These are phyloP conservation scores for Boletus rufocinnamomeus DNA, from an alignment of 768 basidiomycete species.

Conservation along the genomic window DNA sequence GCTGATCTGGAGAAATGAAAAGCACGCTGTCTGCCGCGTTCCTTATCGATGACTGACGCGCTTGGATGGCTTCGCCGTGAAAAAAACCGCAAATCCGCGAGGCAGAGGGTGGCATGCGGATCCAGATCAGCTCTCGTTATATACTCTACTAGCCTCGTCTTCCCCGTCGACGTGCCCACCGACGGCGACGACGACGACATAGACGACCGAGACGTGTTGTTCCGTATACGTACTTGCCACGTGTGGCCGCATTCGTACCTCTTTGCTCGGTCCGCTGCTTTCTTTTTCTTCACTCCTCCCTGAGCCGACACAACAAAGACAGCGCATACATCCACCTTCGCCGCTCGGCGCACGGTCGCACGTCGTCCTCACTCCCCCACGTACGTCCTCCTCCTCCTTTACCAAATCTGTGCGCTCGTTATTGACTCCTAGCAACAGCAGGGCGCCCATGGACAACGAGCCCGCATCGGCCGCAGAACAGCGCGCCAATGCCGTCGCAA, in stretches of 20 bases:
- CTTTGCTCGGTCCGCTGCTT: slow-evolving; percentile 10
- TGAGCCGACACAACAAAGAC: slow-evolving; percentile 6
- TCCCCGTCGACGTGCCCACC: slow-evolving; percentile 3
- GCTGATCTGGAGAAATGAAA: slow-evolving; percentile 37
- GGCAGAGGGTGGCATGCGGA: slow-evolving; percentile 28
- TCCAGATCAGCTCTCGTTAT: slow-evolving; percentile 26
- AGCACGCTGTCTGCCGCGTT: slow-evolving; percentile 24
- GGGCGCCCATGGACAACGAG: slow-evolving; percentile 37
- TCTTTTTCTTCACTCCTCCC: not conserved
- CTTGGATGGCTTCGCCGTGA: slow-evolving; percentile 2
- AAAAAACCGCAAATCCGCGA: slow-evolving; percentile 26
- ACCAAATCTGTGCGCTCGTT: not conserved
- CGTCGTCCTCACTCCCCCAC: not conserved
- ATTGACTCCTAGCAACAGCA: slow-evolving; percentile 6
- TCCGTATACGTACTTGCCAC: slow-evolving; percentile 12
- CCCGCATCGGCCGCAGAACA: slow-evolving; percentile 63
- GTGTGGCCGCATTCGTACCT: slow-evolving; percentile 16
- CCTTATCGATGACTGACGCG: slow-evolving; percentile 29
- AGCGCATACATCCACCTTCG: slow-evolving; percentile 16
- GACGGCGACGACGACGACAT: not conserved
- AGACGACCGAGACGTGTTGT: not conserved
- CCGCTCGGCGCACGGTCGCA: slow-evolving; percentile 10
- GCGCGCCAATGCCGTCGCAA: slow-evolving; percentile 85
- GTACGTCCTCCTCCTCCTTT: slow-evolving; percentile 4
- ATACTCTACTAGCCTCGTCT: slow-evolving; percentile 2